phyloP scores from a whole-genome alignment of 495 filamentous ascomycete genomes.

The Massariosphaeria phaeospora region DNA sequence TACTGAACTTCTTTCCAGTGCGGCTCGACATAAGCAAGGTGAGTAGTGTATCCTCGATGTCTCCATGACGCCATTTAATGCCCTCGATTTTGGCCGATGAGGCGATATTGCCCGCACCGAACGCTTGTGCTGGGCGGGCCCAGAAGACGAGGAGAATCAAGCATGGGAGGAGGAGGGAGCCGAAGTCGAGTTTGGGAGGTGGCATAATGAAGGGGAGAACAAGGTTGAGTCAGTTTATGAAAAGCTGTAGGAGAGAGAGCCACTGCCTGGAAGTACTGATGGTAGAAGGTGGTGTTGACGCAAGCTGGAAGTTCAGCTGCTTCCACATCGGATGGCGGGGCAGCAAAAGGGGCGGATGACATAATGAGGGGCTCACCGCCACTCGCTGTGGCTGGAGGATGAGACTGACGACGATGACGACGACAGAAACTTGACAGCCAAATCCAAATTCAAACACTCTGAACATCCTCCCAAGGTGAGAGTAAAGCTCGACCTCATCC shows the following conservation, averaged over 20 bases:
- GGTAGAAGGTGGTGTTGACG: too few species aligned
- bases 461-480: too few species aligned
- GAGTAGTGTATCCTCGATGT: slow-evolving; percentile 87
- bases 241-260: background rate
- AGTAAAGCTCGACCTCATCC: too few species aligned
- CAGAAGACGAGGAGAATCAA: slow-evolving; percentile 56
- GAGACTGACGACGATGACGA: too few species aligned
- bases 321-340: too few species aligned
- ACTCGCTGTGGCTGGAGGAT: too few species aligned
- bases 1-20: slow-evolving; percentile 80
- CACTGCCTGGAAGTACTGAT: background rate
- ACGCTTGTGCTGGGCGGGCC: slow-evolving; percentile 63
- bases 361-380: too few species aligned
- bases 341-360: too few species aligned
- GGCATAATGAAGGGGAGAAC: slow-evolving; percentile 18
- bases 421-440: too few species aligned
- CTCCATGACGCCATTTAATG: slow-evolving; percentile 89
- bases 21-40: slow-evolving; percentile 68
- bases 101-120: slow-evolving; percentile 82
- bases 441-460: too few species aligned
- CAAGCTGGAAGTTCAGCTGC: too few species aligned
- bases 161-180: slow-evolving; percentile 43
- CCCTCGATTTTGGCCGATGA: slow-evolving; percentile 74
- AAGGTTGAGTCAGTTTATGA: background rate
- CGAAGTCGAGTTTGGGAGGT: slow-evolving; percentile 5